Evolutionary conservation across 2,329 filamentous ascomycete species (phyloP), one percentile per base, ranked within the genome.

Genomic region (Ophiostoma perfectum): DNA sequence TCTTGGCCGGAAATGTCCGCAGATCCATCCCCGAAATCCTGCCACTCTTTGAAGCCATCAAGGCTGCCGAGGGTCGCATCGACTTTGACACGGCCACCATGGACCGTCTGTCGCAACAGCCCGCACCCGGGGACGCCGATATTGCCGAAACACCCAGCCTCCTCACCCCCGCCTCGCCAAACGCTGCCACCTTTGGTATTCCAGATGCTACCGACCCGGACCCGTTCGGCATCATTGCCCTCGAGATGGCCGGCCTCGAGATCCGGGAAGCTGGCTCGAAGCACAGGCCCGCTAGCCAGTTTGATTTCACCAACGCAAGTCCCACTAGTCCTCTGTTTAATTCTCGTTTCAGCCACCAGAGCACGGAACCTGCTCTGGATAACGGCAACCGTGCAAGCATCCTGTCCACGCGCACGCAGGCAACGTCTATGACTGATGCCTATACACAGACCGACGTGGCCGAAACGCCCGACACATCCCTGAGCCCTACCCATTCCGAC

Each of bases 231-330:
- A 90, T 97, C 39, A 85, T 93, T 72, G 93, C 94, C 7, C 80
- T 98, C n/a, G 92, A 97, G 76, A 89, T 92, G 81, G 91, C 93
- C 70, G 94, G 94, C 2, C 81, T 97, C 68, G 91, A 94, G 73
- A 95, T 98, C 72, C 86, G 91, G 66, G 93, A 97, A 79, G 93
- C 93, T n/a, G 93, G 92, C 45, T 90, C 89, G 2, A 86, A 88
- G 65, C 82, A 86, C 67, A 83, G 92, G 68, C 92, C 93, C 2
- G 83, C 86, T 38, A 92, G 89, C 80, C 86, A 90, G 73, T 96
- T 97, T 76, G 91, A 94, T 75, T 95, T 91, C 78, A 14, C 52
- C 44, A 88, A 88, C 72, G 90, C 92, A 3, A 87, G 84, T 66
- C 90, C 91, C 1, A 86, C 86, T 9, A 96, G 92, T 76, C 92